phyloP scores from a whole-genome alignment of 139 green algal genomes.

The Micromonas commoda region DNA sequence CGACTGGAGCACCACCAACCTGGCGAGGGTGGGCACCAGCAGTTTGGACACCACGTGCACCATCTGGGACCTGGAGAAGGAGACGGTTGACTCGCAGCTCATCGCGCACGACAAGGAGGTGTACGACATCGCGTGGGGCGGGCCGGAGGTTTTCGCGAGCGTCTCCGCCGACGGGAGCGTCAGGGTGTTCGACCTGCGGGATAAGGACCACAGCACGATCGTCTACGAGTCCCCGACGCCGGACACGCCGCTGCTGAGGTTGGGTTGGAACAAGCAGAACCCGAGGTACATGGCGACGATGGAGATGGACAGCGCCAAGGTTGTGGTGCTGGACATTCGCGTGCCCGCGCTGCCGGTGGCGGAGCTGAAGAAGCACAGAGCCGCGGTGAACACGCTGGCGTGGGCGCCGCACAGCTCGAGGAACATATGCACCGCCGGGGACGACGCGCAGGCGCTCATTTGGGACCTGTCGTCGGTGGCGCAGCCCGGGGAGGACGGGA shows the following conservation, averaged over 20 bases:
- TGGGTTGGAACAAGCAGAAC: constrained; percentile 97
- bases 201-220: constrained; percentile 96
- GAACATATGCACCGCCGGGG: constrained; percentile 88
- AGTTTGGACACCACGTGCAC: constrained; percentile 95
- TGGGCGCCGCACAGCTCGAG: constrained; percentile 88
- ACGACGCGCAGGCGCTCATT: constrained; percentile 83
- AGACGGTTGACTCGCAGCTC: constrained; percentile 80
- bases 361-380: constrained; percentile 60
- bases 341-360: constrained; percentile 84
- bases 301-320: constrained; percentile 70
- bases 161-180: constrained; percentile 90
- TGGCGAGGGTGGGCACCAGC: constrained; percentile 74
- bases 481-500: constrained; percentile 44
- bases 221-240: constrained; percentile 83
- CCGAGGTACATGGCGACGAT: constrained; percentile 90
- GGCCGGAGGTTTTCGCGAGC: constrained; percentile 87
- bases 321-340: constrained; percentile 83
- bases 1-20: constrained; percentile 93
- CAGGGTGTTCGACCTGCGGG: constrained; percentile 90
- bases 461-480: constrained; percentile 80
- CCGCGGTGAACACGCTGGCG: constrained; percentile 74
- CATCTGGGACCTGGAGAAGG: constrained; percentile 92
- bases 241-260: constrained; percentile 73
- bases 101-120: constrained; percentile 93
- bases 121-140: constrained; percentile 96